Conservation (phyloP, 2,329 filamentous ascomycete species). For the Alternaria ethzedia region DNA sequence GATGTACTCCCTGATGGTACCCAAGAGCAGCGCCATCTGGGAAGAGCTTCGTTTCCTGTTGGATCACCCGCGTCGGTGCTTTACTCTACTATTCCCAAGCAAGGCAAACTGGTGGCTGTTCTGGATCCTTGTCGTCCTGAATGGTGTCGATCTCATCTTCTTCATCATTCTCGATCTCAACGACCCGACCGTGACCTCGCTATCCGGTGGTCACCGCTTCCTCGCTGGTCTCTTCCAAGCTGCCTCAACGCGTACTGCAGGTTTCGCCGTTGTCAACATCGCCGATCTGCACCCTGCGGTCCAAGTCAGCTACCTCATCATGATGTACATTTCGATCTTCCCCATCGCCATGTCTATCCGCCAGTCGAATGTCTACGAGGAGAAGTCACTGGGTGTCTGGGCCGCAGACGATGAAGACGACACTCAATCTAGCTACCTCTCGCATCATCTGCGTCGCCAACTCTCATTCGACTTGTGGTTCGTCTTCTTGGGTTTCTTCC, state of each 20-base stretch:
- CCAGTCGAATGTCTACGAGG: constrained; percentile 94
- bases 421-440: constrained; percentile 79
- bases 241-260: constrained; percentile 85
- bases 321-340: constrained; percentile 99
- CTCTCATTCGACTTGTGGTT: constrained; percentile 98
- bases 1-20: constrained; percentile 71
- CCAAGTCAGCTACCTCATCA: constrained; percentile 92
- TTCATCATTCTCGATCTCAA: constrained; percentile 92
- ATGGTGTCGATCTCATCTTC: constrained; percentile 84
- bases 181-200: constrained; percentile 68
- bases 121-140: constrained; percentile 80
- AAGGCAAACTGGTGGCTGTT: constrained; percentile 97
- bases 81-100: constrained; percentile 90
- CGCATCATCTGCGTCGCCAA: constrained; percentile 88
- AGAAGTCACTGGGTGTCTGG: constrained; percentile 81
- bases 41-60: constrained; percentile 91
- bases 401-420: constrained; percentile 57
- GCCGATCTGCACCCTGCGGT: constrained; percentile 83
- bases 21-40: constrained; percentile 73
- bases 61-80: constrained; percentile 94
- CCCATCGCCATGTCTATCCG: constrained; percentile 96
- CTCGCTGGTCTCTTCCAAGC: constrained; percentile 91
- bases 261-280: constrained; percentile 83
- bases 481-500: constrained; percentile 90
- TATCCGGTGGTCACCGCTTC: constrained; percentile 77